phyloP scores from a whole-genome alignment of 2,329 filamentous ascomycete species.

The Aspergillus sp. region DNA sequence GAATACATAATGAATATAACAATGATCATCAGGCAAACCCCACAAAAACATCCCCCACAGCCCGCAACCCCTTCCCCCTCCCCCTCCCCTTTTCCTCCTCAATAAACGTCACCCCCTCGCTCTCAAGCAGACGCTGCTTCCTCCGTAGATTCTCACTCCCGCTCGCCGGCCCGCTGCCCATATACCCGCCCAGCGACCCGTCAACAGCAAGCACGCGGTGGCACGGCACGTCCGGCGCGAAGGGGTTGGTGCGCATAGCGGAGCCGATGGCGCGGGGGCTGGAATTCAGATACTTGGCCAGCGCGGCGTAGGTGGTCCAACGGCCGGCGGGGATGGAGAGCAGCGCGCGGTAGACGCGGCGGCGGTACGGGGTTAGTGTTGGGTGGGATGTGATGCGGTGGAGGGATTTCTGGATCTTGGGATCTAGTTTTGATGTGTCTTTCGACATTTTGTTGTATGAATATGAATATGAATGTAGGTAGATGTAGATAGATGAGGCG shows the following conservation, averaged over 20 bases:
- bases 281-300: slow-evolving; percentile 66
- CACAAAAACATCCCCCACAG: slow-evolving; percentile 28
- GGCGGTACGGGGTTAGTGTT: slow-evolving; percentile 50
- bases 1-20: no score
- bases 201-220: slow-evolving; percentile 75
- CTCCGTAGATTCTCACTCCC: slow-evolving; percentile 37
- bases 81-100: slow-evolving; percentile 26
- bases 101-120: slow-evolving; percentile 36
- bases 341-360: slow-evolving; percentile 64
- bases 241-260: slow-evolving; percentile 73
- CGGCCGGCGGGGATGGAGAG: slow-evolving; percentile 73
- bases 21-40: not conserved
- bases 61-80: slow-evolving; percentile 16
- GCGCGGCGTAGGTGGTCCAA: slow-evolving; percentile 73
- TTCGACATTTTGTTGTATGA: not conserved
- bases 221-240: slow-evolving; percentile 77
- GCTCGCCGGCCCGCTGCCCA: slow-evolving; percentile 49
- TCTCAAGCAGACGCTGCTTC: slow-evolving; percentile 32
- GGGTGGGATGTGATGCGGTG: slow-evolving; percentile 43
- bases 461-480: slow-evolving; percentile 29
- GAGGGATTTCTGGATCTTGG: slow-evolving; percentile 28
- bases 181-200: slow-evolving; percentile 56
- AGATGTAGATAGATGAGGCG: not conserved
- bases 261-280: slow-evolving; percentile 76
- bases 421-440: not conserved